Conservation (phyloP, 2,329 filamentous ascomycete genomes). For the Chaetomium sp. region DNA sequence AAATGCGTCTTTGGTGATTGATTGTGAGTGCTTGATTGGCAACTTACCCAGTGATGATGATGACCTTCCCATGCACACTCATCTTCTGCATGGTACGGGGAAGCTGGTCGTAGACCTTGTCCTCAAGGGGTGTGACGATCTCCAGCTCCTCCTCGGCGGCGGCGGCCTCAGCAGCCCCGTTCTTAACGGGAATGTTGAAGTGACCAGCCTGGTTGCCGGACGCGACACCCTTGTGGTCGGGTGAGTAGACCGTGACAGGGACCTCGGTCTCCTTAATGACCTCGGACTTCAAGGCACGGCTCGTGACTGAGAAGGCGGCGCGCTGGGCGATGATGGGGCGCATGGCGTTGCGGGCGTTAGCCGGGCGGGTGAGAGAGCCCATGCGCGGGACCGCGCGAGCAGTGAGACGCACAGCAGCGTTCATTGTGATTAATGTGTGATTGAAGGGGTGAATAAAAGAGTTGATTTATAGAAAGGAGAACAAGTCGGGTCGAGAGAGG, state of each 20-base stretch:
- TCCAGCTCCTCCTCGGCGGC: constrained; percentile 41
- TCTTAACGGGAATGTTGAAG: constrained; percentile 48
- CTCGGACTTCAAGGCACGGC: constrained; percentile 39
- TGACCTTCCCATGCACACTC: constrained; percentile 62
- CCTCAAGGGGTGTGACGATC: constrained; percentile 45
- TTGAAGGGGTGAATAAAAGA: not conserved
- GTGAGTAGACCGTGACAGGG: constrained; percentile 48
- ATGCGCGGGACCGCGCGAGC: constrained; percentile 27
- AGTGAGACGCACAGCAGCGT: constrained; percentile 26
- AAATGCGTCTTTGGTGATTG: constrained; percentile 23
- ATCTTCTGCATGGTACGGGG: constrained; percentile 63
- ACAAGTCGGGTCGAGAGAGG: not conserved
- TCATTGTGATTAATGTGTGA: constrained; percentile 15
- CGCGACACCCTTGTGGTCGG: constrained; percentile 39
- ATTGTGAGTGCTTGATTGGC: not conserved
- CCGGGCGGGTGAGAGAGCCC: constrained; percentile 25
- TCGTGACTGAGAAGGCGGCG: constrained; percentile 34
- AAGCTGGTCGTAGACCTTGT: constrained; percentile 49
- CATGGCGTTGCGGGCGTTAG: constrained; percentile 17
- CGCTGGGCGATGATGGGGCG: constrained; percentile 17
- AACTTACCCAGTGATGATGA: constrained; percentile 63
- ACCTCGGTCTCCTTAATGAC: constrained; percentile 52
- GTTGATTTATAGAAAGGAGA: not conserved
- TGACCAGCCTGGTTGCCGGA: constrained; percentile 38
- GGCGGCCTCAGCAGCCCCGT: constrained; percentile 35